Percentiles rank a stretch among this genome's conserved stretches.
These are phyloP conservation scores for Euptelea pleiosperma DNA, from an alignment of 164 flowering plant genomes.

Conservation along the genomic window DNA sequence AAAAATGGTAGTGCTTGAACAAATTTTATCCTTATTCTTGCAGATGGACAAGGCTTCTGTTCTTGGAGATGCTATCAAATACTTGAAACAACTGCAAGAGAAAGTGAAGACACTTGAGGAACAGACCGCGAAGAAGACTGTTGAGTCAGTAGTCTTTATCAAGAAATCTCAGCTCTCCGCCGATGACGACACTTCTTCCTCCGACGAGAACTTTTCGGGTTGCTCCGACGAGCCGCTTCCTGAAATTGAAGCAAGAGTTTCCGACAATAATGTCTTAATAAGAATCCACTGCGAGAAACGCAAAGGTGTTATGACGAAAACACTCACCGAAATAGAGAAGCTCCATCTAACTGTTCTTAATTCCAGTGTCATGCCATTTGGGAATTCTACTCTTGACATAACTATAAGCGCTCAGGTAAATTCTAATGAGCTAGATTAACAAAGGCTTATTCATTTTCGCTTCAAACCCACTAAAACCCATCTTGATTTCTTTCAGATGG, in stretches of 20 bases:
- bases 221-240: constrained; percentile 26
- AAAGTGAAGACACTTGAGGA: constrained; percentile 70
- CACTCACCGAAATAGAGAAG: constrained; percentile 37
- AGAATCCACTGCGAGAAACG: constrained; percentile 41
- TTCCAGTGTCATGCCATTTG: constrained; percentile 40
- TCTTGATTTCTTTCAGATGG: constrained; percentile 41
- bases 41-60: constrained; percentile 95
- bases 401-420: constrained; percentile 53
- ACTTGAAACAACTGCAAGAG: constrained; percentile 82
- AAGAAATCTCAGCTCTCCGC: constrained; percentile 22
- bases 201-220: constrained; percentile 20
- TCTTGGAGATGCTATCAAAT: constrained; percentile 78
- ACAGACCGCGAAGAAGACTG: constrained; percentile 42
- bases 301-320: constrained; percentile 25
- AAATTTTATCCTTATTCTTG: no score
- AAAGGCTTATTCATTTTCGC: not conserved
- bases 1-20: no score
- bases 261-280: constrained; percentile 34
- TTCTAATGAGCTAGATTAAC: no score
- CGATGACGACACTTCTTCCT: constrained; percentile 28
- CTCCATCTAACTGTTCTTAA: constrained; percentile 32
- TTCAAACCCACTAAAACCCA: not conserved
- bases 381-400: constrained; percentile 29
- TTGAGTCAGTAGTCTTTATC: constrained; percentile 66
- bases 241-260: constrained; percentile 49